Evolutionary conservation across 257 asterid species (phyloP).

Genomic region (Solanum chiquidenum): DNA sequence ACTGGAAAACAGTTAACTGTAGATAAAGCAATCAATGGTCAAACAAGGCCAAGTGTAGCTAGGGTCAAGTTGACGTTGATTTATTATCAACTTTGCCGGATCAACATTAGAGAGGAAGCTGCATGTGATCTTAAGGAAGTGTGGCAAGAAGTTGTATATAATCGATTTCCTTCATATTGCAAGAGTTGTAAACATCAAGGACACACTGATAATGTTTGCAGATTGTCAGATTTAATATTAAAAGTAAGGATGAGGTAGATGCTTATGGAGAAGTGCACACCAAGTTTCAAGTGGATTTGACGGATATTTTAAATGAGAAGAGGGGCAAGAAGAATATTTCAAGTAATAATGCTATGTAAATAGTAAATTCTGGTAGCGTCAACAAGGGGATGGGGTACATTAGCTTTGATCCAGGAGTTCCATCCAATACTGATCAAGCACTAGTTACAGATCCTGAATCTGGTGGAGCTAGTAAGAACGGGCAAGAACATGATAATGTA

Average conservation of each 20-base stretch:
- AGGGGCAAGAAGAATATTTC: neutral
- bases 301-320: neutral
- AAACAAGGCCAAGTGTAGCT: neutral
- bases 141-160: neutral
- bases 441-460: neutral
- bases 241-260: neutral
- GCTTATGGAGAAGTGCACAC: neutral
- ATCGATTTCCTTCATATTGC: neutral
- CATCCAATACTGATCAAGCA: neutral
- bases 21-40: neutral
- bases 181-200: neutral
- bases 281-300: neutral
- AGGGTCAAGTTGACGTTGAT: neutral
- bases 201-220: neutral
- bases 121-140: neutral
- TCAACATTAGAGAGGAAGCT: neutral
- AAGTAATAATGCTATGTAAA: neutral
- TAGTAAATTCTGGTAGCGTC: neutral
- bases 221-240: neutral
- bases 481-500: neutral
- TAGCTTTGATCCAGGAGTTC: neutral
- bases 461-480: neutral
- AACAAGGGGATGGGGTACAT: neutral
- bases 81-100: neutral
- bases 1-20: neutral